phyloP scores from a whole-genome alignment of 495 filamentous ascomycete genomes.

The Copromyces sp. region DNA sequence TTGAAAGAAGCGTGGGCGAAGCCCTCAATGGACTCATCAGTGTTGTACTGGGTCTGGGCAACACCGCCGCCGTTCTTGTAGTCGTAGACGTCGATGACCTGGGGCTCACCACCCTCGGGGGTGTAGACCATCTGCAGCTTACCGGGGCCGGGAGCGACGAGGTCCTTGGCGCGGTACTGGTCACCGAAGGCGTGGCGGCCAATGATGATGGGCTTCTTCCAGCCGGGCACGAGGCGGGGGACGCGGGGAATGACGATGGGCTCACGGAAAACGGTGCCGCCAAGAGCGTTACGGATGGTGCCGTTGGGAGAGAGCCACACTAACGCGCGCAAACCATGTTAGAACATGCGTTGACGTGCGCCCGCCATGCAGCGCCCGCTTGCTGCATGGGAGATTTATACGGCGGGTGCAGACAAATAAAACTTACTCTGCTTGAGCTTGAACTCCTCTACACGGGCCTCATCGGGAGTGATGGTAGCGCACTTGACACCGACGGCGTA shows the following conservation, averaged over 20 bases:
- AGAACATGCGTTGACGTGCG: background rate
- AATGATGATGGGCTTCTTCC: conserved; percentile 98
- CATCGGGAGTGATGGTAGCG: conserved; percentile 97
- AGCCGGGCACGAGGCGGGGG: conserved; percentile 85
- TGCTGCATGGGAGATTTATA: background rate
- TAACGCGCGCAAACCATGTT: conserved; percentile 21
- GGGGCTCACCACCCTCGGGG: conserved; percentile 67
- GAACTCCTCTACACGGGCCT: conserved; percentile 93
- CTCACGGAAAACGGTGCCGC: conserved; percentile 96
- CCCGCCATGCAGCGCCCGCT: background rate
- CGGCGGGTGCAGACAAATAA: background rate
- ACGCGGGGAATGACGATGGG: conserved; percentile 92
- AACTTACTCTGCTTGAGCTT: conserved; percentile 87
- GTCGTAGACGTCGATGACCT: conserved; percentile 81
- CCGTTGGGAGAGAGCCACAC: conserved; percentile 99
- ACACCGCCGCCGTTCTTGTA: conserved; percentile 79
- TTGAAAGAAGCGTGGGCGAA: conserved; percentile 97
- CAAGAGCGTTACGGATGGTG: conserved; percentile 91
- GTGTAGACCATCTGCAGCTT: conserved; percentile 92
- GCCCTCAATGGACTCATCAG: conserved; percentile 82
- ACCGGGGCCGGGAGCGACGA: conserved; percentile 67
- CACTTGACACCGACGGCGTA: conserved; percentile 98
- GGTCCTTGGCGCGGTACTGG: conserved; percentile 93
- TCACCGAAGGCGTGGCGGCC: conserved; percentile 97
- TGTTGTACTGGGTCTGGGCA: conserved; percentile 94